phyloP scores from a whole-genome alignment of 805 yeast species.

The Yarrowia sp. region DNA sequence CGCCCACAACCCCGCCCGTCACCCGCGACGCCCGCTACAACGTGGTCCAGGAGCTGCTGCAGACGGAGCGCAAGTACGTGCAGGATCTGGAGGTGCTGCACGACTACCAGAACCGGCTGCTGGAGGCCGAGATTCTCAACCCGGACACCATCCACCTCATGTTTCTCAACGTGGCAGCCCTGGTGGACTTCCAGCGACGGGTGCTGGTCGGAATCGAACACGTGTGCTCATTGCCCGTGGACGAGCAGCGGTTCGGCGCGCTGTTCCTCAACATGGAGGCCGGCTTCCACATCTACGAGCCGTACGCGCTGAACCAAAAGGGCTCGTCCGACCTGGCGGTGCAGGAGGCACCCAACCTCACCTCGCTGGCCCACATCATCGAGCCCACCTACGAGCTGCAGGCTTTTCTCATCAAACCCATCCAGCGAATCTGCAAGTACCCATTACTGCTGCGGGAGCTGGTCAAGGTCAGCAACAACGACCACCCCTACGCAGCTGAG shows the following conservation, averaged over 20 bases:
- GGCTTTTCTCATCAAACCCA: conserved; percentile 88
- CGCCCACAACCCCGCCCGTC: conserved; percentile 48
- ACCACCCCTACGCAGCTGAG: conserved; percentile 62
- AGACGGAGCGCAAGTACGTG: conserved; percentile 91
- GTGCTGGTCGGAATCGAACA: conserved; percentile 88
- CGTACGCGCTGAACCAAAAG: conserved; percentile 91
- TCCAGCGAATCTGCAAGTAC: conserved; percentile 94
- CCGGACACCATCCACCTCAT: conserved; percentile 80
- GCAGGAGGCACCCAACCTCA: conserved; percentile 64
- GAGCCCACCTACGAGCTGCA: conserved; percentile 90
- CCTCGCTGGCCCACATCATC: conserved; percentile 63
- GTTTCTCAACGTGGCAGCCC: conserved; percentile 83
- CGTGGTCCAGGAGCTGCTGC: conserved; percentile 82
- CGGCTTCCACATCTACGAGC: conserved; percentile 87
- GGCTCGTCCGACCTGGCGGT: conserved; percentile 82
- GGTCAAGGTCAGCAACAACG: conserved; percentile 54
- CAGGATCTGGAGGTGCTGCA: conserved; percentile 82
- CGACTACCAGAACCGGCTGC: conserved; percentile 70
- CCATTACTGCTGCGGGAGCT: conserved; percentile 80
- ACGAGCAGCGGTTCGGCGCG: conserved; percentile 86
- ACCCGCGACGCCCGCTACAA: conserved; percentile 68
- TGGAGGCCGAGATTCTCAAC: conserved; percentile 69
- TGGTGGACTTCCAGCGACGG: conserved; percentile 91
- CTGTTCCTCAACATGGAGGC: conserved; percentile 84
- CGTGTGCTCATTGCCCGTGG: conserved; percentile 74